phyloP scores from a whole-genome alignment of 768 basidiomycete species.

The Cubamyces lactineus region DNA sequence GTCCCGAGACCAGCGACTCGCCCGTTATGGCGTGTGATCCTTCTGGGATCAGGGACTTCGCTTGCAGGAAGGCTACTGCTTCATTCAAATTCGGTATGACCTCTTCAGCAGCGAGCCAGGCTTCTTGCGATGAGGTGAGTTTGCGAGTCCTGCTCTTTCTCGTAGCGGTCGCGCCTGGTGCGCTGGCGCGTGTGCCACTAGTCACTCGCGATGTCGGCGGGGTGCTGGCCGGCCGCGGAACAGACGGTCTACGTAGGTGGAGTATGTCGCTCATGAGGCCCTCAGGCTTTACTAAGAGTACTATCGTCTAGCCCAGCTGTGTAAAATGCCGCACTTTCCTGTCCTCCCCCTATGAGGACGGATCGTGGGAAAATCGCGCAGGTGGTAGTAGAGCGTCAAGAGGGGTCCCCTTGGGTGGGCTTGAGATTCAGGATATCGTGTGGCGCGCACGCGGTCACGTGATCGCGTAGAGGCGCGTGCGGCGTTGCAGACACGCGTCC shows the following conservation, averaged over 20 bases:
- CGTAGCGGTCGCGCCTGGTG: not conserved
- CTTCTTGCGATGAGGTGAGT: not conserved
- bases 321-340: not conserved
- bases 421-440: too few species aligned
- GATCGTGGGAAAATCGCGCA: slow-evolving; percentile 8
- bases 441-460: too few species aligned
- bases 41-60: slow-evolving; percentile 4
- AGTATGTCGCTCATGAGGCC: not conserved
- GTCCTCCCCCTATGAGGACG: slow-evolving; percentile 9
- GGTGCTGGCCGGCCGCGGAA: not conserved
- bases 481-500: too few species aligned
- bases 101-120: not conserved
- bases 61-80: not conserved
- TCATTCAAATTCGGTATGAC: not conserved
- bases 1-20: slow-evolving; percentile 10
- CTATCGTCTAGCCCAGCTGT: too few species aligned
- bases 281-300: too few species aligned
- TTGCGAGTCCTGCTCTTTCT: not conserved
- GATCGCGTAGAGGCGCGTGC: too few species aligned
- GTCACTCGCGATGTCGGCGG: not conserved
- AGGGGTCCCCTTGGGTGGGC: too few species aligned
- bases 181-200: not conserved
- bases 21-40: slow-evolving; percentile 1
- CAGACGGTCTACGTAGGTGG: not conserved
- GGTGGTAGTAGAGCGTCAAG: slow-evolving; percentile 14